These are phyloP conservation scores for Mycena filopes DNA, from an alignment of 768 basidiomycete genomes.

Conservation along the genomic window DNA sequence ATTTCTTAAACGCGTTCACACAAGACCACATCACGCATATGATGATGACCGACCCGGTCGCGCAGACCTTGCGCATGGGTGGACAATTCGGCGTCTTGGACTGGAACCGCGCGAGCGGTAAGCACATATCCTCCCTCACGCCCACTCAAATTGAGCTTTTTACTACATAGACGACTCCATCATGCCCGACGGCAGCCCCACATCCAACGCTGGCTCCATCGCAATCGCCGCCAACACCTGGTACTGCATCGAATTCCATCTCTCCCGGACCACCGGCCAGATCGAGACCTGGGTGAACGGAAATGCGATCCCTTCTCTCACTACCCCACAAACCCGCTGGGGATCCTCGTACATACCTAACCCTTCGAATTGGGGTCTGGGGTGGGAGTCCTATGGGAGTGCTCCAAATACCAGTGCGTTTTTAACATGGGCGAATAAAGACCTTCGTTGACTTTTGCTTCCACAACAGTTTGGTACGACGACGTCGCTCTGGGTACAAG, in stretches of 20 bases:
- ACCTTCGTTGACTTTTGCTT: conserved; percentile 20
- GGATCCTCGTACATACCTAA: conserved; percentile 33
- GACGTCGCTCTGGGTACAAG: conserved; percentile 35
- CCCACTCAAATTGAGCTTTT: conserved; percentile 19
- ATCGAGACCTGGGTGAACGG: conserved; percentile 36
- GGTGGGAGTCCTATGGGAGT: conserved; percentile 34
- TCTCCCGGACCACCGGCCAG: conserved; percentile 33
- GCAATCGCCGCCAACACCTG: conserved; percentile 34
- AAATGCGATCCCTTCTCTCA: conserved; percentile 28
- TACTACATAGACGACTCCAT: conserved; percentile 35
- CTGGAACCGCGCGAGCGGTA: conserved; percentile 35
- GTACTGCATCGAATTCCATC: conserved; percentile 37
- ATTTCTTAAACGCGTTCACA: conserved; percentile 32
- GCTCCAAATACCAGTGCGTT: conserved; percentile 34
- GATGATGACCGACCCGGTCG: conserved; percentile 38
- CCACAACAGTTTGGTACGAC: conserved; percentile 35
- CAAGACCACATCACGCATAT: conserved; percentile 36
- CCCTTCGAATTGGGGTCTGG: conserved; percentile 35
- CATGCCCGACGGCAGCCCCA: conserved; percentile 35
- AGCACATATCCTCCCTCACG: conserved; percentile 21
- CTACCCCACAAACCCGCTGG: conserved; percentile 35
- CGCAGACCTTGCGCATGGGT: conserved; percentile 36
- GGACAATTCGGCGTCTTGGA: conserved; percentile 37
- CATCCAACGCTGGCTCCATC: conserved; percentile 31
- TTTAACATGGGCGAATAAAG: conserved; percentile 19